Percentiles rank a stretch among this genome's conserved stretches.
Conservation (phyloP, 345 rosid genomes). For the Erucastrum elatum region DNA sequence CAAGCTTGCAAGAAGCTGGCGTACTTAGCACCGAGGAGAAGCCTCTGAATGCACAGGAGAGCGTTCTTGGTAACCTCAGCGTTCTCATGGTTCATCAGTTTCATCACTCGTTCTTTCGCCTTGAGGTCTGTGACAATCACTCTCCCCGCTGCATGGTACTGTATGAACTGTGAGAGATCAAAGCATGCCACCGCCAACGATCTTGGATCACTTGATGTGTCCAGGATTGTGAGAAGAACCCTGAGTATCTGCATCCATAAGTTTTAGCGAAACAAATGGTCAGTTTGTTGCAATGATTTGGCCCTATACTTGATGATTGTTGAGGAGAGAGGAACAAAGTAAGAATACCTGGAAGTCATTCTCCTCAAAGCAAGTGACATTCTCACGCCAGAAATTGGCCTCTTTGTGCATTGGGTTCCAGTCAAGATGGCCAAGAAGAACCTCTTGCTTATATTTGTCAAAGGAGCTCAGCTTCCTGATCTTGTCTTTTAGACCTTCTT, state of each 20-base stretch:
- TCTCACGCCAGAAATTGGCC: slow-evolving; percentile 91
- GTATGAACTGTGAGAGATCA: slow-evolving; percentile 95
- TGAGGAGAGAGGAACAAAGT: neutral
- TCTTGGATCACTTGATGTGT: slow-evolving; percentile 83
- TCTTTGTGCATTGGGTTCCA: slow-evolving; percentile 99
- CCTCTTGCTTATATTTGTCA: slow-evolving; percentile 95
- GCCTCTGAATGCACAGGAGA: slow-evolving; percentile 81
- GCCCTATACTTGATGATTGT: neutral
- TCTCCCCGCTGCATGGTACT: slow-evolving; percentile 89
- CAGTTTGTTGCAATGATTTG: neutral
- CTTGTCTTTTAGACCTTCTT: slow-evolving; percentile 76
- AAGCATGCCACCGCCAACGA: slow-evolving; percentile 88
- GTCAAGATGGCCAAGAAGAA: slow-evolving; percentile 92
- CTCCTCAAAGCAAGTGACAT: slow-evolving; percentile 78
- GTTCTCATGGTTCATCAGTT: slow-evolving; percentile 80
- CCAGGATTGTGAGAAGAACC: slow-evolving; percentile 89
- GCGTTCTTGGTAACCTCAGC: slow-evolving; percentile 80
- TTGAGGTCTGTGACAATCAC: slow-evolving; percentile 84
- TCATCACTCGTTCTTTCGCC: slow-evolving; percentile 92
- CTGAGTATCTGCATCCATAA: slow-evolving; percentile 68
- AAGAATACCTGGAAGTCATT: slow-evolving; percentile 85
- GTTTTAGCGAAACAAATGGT: slow-evolving; percentile 6
- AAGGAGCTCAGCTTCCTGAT: slow-evolving; percentile 88
- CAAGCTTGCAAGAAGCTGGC: slow-evolving; percentile 96
- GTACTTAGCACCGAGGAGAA: slow-evolving; percentile 85